These are phyloP conservation scores for Fusarium veterinarium DNA, from an alignment of 2,329 filamentous ascomycete species.

Conservation along the genomic window DNA sequence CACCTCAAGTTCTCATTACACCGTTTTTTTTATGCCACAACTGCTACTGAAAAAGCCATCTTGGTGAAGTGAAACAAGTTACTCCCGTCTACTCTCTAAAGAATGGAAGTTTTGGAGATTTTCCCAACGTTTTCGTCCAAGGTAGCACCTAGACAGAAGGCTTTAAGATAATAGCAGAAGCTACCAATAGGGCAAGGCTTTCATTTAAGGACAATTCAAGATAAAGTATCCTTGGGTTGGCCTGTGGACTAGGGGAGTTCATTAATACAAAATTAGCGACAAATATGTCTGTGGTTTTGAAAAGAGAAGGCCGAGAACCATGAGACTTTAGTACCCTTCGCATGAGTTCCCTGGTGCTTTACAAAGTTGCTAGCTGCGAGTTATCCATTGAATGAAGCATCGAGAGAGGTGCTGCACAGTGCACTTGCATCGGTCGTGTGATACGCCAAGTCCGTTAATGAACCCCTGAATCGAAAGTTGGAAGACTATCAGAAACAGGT, in stretches of 20 bases:
- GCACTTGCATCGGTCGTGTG: neutral
- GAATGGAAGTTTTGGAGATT: rapidly evolving
- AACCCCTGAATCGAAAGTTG: neutral
- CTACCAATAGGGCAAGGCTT: rapidly evolving
- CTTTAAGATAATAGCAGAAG: neutral
- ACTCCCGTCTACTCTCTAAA: neutral
- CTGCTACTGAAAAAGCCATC: rapidly evolving
- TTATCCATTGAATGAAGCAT: neutral
- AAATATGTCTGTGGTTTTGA: neutral
- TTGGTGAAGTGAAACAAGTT: rapidly evolving
- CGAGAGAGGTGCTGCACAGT: neutral
- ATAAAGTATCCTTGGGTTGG: neutral
- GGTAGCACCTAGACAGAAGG: no score
- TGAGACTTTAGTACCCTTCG: no score
- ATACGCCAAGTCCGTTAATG: no score
- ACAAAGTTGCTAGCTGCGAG: neutral
- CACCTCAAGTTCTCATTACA: neutral
- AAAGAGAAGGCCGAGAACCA: rapidly evolving
- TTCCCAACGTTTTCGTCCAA: neutral
- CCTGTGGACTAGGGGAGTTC: rapidly evolving
- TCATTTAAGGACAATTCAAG: no score
- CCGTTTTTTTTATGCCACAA: rapidly evolving
- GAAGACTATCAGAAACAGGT: neutral
- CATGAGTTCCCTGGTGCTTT: no score
- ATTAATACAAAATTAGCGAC: no score